A percentile compares a stretch with the other conserved stretches of the same genome.
Evolutionary conservation across 2,329 filamentous ascomycete species (phyloP).

Genomic region (Dendryphion nanum): DNA sequence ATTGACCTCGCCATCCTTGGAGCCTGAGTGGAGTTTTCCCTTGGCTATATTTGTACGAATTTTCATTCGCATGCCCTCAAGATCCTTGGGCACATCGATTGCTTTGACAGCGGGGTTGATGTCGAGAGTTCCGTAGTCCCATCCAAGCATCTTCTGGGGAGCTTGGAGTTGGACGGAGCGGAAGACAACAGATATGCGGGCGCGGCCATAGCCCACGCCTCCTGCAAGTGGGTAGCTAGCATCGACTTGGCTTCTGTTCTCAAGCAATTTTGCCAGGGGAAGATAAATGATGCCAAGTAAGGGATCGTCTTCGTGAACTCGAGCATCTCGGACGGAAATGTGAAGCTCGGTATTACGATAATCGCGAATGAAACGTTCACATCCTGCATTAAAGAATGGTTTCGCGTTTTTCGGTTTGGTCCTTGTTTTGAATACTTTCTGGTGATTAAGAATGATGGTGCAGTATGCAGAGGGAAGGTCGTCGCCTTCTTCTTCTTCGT

Average conservation of each 20-base stretch:
- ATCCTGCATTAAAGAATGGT: constrained; percentile 76
- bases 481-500: constrained; percentile 60
- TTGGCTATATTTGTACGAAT: constrained; percentile 57
- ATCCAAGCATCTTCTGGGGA: constrained; percentile 60
- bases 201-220: constrained; percentile 69
- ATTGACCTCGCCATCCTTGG: constrained; percentile 23
- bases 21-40: constrained; percentile 56
- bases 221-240: constrained; percentile 66
- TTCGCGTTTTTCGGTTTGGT: constrained; percentile 77
- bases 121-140: constrained; percentile 71
- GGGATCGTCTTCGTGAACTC: constrained; percentile 67
- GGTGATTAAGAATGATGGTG: constrained; percentile 71
- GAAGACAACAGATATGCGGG: constrained; percentile 70
- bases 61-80: constrained; percentile 56
- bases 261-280: constrained; percentile 61
- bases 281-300: constrained; percentile 70
- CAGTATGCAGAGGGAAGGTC: constrained; percentile 70
- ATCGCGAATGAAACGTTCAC: constrained; percentile 69
- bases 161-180: constrained; percentile 65
- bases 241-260: constrained; percentile 63
- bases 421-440: constrained; percentile 66
- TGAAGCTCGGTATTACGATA: constrained; percentile 68
- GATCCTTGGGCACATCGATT: constrained; percentile 50
- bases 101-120: constrained; percentile 54
- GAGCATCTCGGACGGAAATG: constrained; percentile 64